A percentile compares a stretch with the other conserved stretches of the same genome.
Conservation (phyloP, 805 yeast species). For the Kazachstania kunashirensis region DNA sequence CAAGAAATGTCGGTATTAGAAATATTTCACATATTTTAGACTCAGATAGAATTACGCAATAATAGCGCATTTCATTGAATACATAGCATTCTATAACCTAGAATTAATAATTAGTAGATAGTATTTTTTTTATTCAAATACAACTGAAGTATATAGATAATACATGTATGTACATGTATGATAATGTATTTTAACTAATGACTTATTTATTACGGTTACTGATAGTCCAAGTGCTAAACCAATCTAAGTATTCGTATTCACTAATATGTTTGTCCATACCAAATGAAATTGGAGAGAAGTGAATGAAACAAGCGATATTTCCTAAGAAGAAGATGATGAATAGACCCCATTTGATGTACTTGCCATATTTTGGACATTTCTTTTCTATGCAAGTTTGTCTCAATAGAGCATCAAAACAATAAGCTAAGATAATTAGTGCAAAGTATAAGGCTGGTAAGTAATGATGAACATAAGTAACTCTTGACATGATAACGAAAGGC, state of each 20-base stretch:
- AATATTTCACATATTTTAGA: slow-evolving; percentile 22
- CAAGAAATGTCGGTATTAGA: slow-evolving; percentile 19
- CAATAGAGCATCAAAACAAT: slow-evolving; percentile 41
- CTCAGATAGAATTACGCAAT: slow-evolving; percentile 29
- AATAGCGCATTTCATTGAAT: neutral
- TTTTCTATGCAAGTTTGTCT: slow-evolving; percentile 1
- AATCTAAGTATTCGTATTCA: slow-evolving; percentile 36
- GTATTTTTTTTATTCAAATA: too few relatives aligned
- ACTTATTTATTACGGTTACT: slow-evolving; percentile 10
- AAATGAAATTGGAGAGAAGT: slow-evolving; percentile 52
- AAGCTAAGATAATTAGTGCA: slow-evolving; percentile 51
- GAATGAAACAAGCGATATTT: slow-evolving; percentile 46
- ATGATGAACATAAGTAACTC: slow-evolving; percentile 95
- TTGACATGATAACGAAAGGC: slow-evolving; percentile 89
- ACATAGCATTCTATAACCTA: too few relatives aligned
- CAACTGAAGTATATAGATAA: too few relatives aligned
- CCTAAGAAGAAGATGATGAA: slow-evolving; percentile 35
- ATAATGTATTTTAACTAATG: too few relatives aligned
- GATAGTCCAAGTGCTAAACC: slow-evolving; percentile 41
- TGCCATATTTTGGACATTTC: slow-evolving; percentile 2
- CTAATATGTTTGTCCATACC: slow-evolving; percentile 50
- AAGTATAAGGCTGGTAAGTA: slow-evolving; percentile 92
- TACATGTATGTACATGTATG: too few relatives aligned
- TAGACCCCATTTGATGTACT: slow-evolving; percentile 27
- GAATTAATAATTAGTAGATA: too few relatives aligned